phyloP scores from a whole-genome alignment of 805 yeast genomes.

The Candida verbasci region DNA sequence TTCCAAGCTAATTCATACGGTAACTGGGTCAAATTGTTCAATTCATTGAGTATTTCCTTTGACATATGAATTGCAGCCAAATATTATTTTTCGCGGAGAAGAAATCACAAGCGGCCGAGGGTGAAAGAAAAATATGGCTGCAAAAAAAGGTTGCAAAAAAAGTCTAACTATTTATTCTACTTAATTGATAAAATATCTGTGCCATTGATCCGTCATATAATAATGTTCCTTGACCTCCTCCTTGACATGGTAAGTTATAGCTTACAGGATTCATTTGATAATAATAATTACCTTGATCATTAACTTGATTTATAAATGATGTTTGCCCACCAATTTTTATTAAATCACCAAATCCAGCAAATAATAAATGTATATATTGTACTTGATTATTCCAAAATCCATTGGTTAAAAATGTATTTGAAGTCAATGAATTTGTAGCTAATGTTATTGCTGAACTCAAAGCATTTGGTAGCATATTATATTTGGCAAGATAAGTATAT shows the following conservation, averaged over 20 bases:
- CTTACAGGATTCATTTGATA: neutral
- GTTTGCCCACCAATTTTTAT: constrained; percentile 7
- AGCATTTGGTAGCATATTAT: constrained; percentile 8
- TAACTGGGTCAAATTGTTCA: no score
- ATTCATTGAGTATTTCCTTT: no score
- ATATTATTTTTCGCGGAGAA: no score
- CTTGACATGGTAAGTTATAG: neutral
- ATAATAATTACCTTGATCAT: constrained; percentile 8
- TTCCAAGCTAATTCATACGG: no score
- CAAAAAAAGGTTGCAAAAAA: no score
- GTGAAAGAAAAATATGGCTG: no score
- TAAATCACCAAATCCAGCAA: constrained; percentile 24
- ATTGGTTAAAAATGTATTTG: constrained; percentile 15
- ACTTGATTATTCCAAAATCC: constrained; percentile 22
- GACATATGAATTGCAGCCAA: no score
- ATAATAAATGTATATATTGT: constrained; percentile 21
- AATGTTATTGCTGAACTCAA: constrained; percentile 16
- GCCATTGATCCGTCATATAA: constrained; percentile 17
- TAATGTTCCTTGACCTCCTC: constrained; percentile 7
- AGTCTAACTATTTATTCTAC: constrained; percentile 5
- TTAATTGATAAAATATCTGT: constrained; percentile 12
- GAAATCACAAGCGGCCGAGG: no score
- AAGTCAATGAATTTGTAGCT: constrained; percentile 15
- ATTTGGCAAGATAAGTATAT: constrained; percentile 18
- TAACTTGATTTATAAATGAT: constrained; percentile 7